A percentile compares a stretch with the other conserved stretches of the same genome.
Evolutionary conservation across 257 asterid species (phyloP).

Genomic region (Nemophila menziesii): DNA sequence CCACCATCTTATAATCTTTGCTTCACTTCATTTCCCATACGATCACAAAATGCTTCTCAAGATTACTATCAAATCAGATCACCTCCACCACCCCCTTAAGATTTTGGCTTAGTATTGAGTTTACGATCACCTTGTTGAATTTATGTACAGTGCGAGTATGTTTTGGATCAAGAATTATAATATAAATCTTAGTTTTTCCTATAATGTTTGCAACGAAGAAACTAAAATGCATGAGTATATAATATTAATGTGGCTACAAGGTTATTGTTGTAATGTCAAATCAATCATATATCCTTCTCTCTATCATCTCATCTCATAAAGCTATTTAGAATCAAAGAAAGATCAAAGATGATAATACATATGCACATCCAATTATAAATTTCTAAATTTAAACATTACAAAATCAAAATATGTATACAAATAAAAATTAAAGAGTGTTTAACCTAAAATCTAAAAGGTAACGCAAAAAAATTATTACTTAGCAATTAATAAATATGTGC

Average conservation of each 20-base stretch:
- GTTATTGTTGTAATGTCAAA: not conserved
- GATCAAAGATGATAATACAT: too few species aligned
- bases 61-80: constrained; percentile 22
- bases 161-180: too few species aligned
- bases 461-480: too few species aligned
- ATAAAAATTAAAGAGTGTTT: too few species aligned
- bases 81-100: constrained; percentile 25
- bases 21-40: constrained; percentile 24
- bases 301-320: not conserved
- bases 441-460: too few species aligned
- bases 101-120: too few species aligned
- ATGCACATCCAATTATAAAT: too few species aligned
- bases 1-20: constrained; percentile 19
- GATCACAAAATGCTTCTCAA: constrained; percentile 21
- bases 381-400: too few species aligned
- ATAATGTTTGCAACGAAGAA: not conserved
- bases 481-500: too few species aligned
- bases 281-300: not conserved
- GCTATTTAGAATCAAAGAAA: not conserved
- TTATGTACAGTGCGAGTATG: too few species aligned
- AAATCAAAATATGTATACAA: too few species aligned
- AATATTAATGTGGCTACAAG: not conserved
- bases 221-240: not conserved
- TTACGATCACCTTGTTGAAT: too few species aligned
- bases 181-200: not conserved